Base-by-base conservation (phyloP, 176 grass and related monocot species). In the Guadua angustifolia region DNA sequence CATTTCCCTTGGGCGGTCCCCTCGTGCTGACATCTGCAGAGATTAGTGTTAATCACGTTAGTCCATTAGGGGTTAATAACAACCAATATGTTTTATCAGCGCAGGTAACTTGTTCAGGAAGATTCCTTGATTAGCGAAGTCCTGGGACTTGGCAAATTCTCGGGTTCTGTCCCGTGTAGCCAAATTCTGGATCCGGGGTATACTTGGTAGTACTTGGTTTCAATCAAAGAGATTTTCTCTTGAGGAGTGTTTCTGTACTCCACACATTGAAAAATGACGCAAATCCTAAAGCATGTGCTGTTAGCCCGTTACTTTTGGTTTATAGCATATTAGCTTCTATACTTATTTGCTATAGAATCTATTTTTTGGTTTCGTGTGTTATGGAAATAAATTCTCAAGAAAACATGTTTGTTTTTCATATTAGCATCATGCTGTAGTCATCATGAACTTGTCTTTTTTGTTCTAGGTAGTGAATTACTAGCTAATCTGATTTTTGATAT, bases 361-460 rank as follows among this genome's bases (percentile, higher is more conserved):
- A 15, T 73, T 18, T 73, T 49, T 74, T 5, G 4, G 47, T 49
- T 72, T 50, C 25, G 38, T 75, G 26, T 33, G 24, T 15, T 56
- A n/a, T 21, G 8, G 18, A 24, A 38, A 16, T 33, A 59, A 59
- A 6, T 77, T 77, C 53, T 77, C 55, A 42, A 53, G 9, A 62
- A 60, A 52, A 22, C 45, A 6, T 46, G 22, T 35, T 2, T 53
- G 17, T 26, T 26, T 71, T 56, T 57, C 56, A 78, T 78, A 66
- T 65, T 73, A 33, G 16, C 40, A 50, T 57, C 32, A 13, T 85
- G 65, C 9, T 74, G 50, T 52, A 56, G 51, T 61, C 39, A 59
- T 33, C 11, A 66, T 58, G 3, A 57, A n/a, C 9, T 33, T 73
- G 35, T 50, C 17, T 19, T 66, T 15, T 72, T 86, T 74, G 55